Evolutionary conservation across 1,284 basidiomycete species (phyloP).

Genomic region (Boletus coffeatus): DNA sequence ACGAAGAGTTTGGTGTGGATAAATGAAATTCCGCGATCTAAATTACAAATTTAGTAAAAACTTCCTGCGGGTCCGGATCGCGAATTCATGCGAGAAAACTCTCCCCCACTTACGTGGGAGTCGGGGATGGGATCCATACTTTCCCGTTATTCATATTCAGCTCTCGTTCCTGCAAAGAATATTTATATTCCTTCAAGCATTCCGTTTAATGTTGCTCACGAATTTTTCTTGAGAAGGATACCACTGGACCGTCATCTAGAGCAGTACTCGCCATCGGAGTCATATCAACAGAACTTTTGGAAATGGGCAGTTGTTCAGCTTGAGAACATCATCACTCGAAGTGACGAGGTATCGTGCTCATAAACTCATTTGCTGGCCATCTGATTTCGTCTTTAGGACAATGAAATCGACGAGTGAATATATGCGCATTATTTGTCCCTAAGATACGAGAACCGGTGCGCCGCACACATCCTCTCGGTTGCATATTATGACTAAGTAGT

Average conservation of each 20-base stretch:
- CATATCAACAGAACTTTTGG: constrained; percentile 64
- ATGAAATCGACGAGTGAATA: constrained; percentile 58
- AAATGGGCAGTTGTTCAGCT: constrained; percentile 58
- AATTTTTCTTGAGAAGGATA: constrained; percentile 48
- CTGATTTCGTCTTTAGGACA: constrained; percentile 34
- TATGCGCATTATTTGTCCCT: constrained; percentile 55
- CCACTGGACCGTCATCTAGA: constrained; percentile 47
- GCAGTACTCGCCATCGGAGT: constrained; percentile 52
- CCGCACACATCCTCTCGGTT: constrained; percentile 9
- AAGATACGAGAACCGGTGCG: constrained; percentile 36
- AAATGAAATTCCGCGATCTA: too few relatives aligned
- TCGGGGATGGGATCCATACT: constrained; percentile 31
- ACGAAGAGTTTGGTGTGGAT: too few relatives aligned
- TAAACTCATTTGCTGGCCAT: not conserved
- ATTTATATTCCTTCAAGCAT: constrained; percentile 37
- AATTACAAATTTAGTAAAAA: too few relatives aligned
- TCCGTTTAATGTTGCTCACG: constrained; percentile 37
- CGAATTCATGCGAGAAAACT: too few relatives aligned
- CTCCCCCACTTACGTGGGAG: too few relatives aligned
- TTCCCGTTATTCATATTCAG: constrained; percentile 40
- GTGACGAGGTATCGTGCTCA: constrained; percentile 36
- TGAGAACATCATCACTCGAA: constrained; percentile 36
- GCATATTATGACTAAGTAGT: constrained; percentile 21
- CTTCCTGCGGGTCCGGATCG: too few relatives aligned
- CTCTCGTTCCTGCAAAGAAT: constrained; percentile 41